Percentiles rank a stretch among this genome's conserved stretches.
phyloP scores from a whole-genome alignment of 2,329 filamentous ascomycete genomes.

The Aspergillus melleus region DNA sequence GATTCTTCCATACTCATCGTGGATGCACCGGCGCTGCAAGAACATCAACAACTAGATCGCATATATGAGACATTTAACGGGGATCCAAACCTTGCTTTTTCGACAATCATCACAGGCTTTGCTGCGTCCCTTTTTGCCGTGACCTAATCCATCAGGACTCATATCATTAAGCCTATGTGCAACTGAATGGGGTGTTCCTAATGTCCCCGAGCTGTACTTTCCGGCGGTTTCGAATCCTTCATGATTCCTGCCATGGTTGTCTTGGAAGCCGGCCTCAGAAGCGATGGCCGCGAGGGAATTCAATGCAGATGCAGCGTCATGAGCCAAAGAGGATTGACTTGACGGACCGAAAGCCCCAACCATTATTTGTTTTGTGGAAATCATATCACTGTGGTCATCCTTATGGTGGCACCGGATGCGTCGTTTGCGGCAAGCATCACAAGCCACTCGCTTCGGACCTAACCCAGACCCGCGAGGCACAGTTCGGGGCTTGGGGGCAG shows the following conservation, averaged over 20 bases:
- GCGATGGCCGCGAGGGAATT: constrained; percentile 42
- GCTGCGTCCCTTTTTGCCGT: constrained; percentile 58
- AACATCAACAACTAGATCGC: constrained; percentile 19
- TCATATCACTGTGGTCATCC: constrained; percentile 46
- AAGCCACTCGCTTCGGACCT: constrained; percentile 60
- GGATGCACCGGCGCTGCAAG: constrained; percentile 63
- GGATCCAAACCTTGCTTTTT: constrained; percentile 61
- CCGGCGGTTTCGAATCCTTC: constrained; percentile 31
- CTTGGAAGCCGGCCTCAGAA: constrained; percentile 35
- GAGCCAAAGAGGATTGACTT: constrained; percentile 33
- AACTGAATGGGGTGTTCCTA: constrained; percentile 28
- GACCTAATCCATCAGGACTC: constrained; percentile 34
- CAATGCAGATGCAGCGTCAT: constrained; percentile 41
- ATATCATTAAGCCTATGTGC: constrained; percentile 29
- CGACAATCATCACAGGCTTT: constrained; percentile 67
- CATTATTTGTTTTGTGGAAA: constrained; percentile 28
- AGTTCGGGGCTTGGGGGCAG: constrained; percentile 38
- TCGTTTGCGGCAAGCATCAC: constrained; percentile 62
- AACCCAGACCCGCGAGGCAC: constrained; percentile 59
- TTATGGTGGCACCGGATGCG: constrained; percentile 66
- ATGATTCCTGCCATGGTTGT: constrained; percentile 24
- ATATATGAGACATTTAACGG: background rate
- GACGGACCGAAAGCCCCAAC: constrained; percentile 31
- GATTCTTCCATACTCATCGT: constrained; percentile 64
- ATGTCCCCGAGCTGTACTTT: constrained; percentile 25